Evolutionary conservation across 768 basidiomycete genomes (phyloP), one percentile per base, ranked within the genome.

Genomic region (Auricularia auricula-judae): DNA sequence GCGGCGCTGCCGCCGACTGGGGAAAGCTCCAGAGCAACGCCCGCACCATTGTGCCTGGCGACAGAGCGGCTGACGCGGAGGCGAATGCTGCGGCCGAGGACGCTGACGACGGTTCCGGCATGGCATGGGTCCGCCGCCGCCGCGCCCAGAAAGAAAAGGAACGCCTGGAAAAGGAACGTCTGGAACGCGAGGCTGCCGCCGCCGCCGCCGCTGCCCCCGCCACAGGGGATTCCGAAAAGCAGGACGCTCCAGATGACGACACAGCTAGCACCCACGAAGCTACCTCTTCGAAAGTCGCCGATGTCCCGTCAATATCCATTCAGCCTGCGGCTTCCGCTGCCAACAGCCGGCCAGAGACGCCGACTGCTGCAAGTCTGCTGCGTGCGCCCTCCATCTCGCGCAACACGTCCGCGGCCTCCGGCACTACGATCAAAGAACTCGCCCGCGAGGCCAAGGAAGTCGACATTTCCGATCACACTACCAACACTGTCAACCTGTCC

Each of bases 81-180:
- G 12, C 39, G 39, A 71, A 64, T 4, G 69, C 51, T 2, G 71
- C 67, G 54, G 76, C 69, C 36, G 81, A 76, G 1, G 87, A 88
- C 21, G 84, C 82, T 0, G 89, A 93, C 65, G 93, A 93, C 68
- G 91, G 91, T 1, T 88, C 87, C 73, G 93, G 93, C 10, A 87
- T 93, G 84, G 85, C 80, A 0, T 95, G 93, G 93, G 81, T 94
- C 33, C 84, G 80, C 76, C 77, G 74, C 66, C 73, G 92, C 51
- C 76, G 82, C 68, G 86, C 85, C 71, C 76, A 80, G 69, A 74
- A 74, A 64, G 82, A 84, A 68, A 74, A 70, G 64, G 84, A 82
- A 72, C 74, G 73, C 71, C 77, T 79, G 67, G 71, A 69, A 61
- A 54, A 65, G 36, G 78, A 76, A 42, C 68, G 68, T 53, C n/a